Conservation (phyloP, 257 asterid genomes). For the Solanum lycopersicoides region DNA sequence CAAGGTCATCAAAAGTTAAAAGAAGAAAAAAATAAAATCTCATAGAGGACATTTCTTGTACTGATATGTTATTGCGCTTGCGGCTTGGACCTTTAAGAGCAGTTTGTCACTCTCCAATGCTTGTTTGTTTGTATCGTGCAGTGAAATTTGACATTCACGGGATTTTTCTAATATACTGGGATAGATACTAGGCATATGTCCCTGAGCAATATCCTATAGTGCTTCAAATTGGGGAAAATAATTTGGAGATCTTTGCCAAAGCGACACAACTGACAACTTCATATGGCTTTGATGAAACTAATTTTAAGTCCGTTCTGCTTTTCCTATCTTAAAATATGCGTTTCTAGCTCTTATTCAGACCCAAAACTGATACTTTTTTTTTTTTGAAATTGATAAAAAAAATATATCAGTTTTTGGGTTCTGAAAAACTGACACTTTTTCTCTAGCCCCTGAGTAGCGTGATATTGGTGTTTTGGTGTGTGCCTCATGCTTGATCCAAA, state of each 20-base stretch:
- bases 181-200: constrained; percentile 70
- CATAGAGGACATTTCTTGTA: background rate
- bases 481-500: constrained; percentile 93
- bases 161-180: constrained; percentile 38
- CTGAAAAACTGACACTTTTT: constrained; percentile 4
- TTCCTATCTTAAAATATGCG: background rate
- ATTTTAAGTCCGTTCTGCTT: constrained; percentile 58
- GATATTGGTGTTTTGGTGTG: constrained; percentile 94
- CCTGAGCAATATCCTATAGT: constrained; percentile 90
- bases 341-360: background rate
- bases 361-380: constrained; percentile 5
- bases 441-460: constrained; percentile 86
- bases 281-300: constrained; percentile 89
- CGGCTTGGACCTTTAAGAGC: background rate
- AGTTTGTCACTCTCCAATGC: background rate
- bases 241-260: constrained; percentile 72
- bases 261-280: constrained; percentile 72
- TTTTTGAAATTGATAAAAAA: too few species aligned
- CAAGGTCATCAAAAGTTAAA: background rate
- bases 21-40: background rate
- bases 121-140: background rate
- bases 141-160: constrained; percentile 5
- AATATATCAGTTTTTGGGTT: too few species aligned
- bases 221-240: constrained; percentile 91
- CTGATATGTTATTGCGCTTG: background rate